A percentile compares a stretch with the other conserved stretches of the same genome.
Evolutionary conservation across 805 yeast genomes (phyloP).

Genomic region (Debaryomyces hansenii): DNA sequence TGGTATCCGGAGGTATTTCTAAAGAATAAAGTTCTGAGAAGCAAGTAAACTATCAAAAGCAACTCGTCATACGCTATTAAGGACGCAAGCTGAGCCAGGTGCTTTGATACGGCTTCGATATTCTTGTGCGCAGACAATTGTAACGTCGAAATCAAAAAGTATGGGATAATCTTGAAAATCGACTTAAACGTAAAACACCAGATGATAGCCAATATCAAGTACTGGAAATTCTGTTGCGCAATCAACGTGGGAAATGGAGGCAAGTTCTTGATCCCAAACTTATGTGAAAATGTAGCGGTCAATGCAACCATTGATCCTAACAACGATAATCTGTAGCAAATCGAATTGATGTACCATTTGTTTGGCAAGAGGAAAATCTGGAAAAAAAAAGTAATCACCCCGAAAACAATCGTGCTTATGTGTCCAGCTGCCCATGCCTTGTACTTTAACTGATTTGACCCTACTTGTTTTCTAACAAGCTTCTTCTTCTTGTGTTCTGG

Average conservation of each 20-base stretch:
- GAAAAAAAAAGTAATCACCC: constrained; percentile 38
- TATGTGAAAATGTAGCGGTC: constrained; percentile 53
- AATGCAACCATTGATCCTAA: constrained; percentile 57
- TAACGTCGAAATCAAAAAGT: constrained; percentile 52
- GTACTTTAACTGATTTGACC: constrained; percentile 42
- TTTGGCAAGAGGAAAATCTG: constrained; percentile 41
- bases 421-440: constrained; percentile 62
- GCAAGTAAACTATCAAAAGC: constrained; percentile 50
- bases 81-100: constrained; percentile 40
- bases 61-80: constrained; percentile 63
- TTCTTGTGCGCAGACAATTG: constrained; percentile 51
- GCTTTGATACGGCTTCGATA: constrained; percentile 37
- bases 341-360: constrained; percentile 44
- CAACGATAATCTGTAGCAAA: constrained; percentile 55
- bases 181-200: constrained; percentile 71
- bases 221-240: constrained; percentile 77
- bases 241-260: constrained; percentile 67
- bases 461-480: constrained; percentile 28
- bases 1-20: constrained; percentile 73
- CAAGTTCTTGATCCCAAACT: constrained; percentile 53
- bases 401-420: constrained; percentile 42
- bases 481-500: constrained; percentile 19
- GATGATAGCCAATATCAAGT: constrained; percentile 49
- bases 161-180: constrained; percentile 64
- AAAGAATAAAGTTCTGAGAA: constrained; percentile 59